Conservation (phyloP, 805 yeast genomes). For the Candida vaughaniae region DNA sequence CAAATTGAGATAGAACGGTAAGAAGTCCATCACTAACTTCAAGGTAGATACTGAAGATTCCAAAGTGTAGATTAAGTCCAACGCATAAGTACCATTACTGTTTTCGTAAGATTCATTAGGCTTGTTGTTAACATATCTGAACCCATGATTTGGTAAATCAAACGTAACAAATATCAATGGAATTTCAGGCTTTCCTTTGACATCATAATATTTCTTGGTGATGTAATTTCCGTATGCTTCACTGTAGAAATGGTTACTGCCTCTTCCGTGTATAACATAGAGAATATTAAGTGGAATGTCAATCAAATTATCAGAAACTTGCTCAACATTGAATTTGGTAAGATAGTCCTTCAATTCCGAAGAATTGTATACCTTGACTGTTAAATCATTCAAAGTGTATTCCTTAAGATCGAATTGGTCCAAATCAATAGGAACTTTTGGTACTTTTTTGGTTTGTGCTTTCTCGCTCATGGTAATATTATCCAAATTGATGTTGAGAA, state of each 20-base stretch:
- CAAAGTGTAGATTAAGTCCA: conserved; percentile 48
- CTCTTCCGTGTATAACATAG: conserved; percentile 49
- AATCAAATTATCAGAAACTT: conserved; percentile 9
- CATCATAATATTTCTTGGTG: conserved; percentile 24
- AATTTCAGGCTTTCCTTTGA: conserved; percentile 13
- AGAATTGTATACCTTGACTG: conserved; percentile 43
- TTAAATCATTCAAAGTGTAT: background rate
- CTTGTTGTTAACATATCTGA: conserved; percentile 32
- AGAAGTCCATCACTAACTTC: conserved; percentile 40
- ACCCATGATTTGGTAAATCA: conserved; percentile 59
- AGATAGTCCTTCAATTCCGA: conserved; percentile 27
- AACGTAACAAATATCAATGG: conserved; percentile 50
- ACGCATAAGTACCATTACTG: conserved; percentile 51
- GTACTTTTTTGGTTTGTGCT: no score
- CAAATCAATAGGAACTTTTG: background rate
- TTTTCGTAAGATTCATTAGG: conserved; percentile 45
- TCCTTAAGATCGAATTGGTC: background rate
- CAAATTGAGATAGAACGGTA: conserved; percentile 41
- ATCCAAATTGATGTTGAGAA: no score
- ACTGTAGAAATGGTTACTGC: conserved; percentile 34
- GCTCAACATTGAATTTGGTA: conserved; percentile 13
- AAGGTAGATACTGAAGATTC: conserved; percentile 50
- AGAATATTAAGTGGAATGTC: conserved; percentile 38
- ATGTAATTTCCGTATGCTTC: conserved; percentile 41
- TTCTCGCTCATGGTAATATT: no score